Percentiles rank a stretch among this genome's conserved stretches.
These are phyloP conservation scores for Cymodocea nodosa DNA, from an alignment of 116 monocot genomes.

Conservation along the genomic window DNA sequence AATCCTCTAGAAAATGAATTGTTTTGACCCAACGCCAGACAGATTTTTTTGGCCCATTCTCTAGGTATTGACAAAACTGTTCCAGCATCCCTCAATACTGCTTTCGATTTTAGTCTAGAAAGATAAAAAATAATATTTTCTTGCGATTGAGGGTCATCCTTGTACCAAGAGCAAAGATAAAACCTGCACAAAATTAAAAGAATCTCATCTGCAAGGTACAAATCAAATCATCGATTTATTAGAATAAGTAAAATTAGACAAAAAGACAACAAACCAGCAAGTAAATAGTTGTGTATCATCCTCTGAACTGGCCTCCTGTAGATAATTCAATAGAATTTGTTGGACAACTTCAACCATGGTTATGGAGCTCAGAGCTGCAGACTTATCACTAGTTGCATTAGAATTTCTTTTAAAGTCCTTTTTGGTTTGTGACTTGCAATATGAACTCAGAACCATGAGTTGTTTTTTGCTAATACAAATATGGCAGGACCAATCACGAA, in stretches of 20 bases:
- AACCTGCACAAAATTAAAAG: conserved; percentile 48
- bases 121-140: conserved; percentile 58
- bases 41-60: conserved; percentile 78
- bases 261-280: conserved; percentile 61
- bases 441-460: conserved; percentile 50
- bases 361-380: conserved; percentile 13
- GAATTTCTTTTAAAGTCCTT: conserved; percentile 21
- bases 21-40: conserved; percentile 65
- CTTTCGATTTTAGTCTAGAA: conserved; percentile 73
- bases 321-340: conserved; percentile 83
- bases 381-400: conserved; percentile 9
- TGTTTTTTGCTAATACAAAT: conserved; percentile 73
- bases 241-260: not conserved
- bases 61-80: conserved; percentile 44
- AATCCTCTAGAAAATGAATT: conserved; percentile 94
- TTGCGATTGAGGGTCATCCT: conserved; percentile 57
- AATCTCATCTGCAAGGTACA: not conserved
- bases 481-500: conserved; percentile 77
- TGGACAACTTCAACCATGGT: conserved; percentile 53
- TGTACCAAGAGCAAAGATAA: conserved; percentile 88
- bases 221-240: not conserved
- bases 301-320: conserved; percentile 54
- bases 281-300: conserved; percentile 65
- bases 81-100: conserved; percentile 59
- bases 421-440: conserved; percentile 39